Percentiles rank a stretch among this genome's conserved stretches.
phyloP scores from a whole-genome alignment of 2,329 filamentous ascomycete genomes.

The Ceratocystis colombiana region DNA sequence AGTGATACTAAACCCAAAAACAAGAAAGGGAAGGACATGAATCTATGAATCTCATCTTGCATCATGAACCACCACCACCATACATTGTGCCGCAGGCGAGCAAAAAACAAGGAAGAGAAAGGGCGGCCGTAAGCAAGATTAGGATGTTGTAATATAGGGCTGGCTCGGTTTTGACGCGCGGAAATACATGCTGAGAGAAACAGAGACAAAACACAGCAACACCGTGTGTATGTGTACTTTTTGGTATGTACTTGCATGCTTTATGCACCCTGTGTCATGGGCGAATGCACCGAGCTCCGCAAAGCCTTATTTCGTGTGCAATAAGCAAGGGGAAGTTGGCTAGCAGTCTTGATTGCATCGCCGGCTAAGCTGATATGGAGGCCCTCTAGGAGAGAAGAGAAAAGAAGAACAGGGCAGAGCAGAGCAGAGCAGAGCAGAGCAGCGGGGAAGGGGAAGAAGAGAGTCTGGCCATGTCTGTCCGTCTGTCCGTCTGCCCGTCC shows the following conservation, averaged over 20 bases:
- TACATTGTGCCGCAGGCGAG: neutral
- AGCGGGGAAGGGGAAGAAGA: neutral
- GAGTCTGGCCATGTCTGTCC: neutral
- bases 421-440: neutral
- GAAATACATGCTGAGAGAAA: neutral
- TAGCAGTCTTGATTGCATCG: no score
- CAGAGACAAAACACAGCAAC: neutral
- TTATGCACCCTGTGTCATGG: no score
- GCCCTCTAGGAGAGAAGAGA: no score
- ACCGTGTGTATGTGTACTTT: no score
- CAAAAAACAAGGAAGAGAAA: neutral
- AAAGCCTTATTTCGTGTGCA: no score
- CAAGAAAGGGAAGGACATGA: neutral
- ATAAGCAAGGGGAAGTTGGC: no score
- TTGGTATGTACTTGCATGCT: no score
- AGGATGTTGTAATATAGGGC: constrained; percentile 4
- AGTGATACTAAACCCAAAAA: neutral
- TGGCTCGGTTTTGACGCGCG: neutral
- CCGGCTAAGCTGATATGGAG: no score
- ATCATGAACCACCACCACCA: neutral
- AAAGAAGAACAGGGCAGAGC: neutral
- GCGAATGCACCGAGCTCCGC: no score
- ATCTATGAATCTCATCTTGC: neutral
- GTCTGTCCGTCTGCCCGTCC: neutral
- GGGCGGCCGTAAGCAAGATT: neutral